Evolutionary conservation across 2,329 filamentous ascomycete genomes (phyloP), one percentile per base, ranked within the genome.

Genomic region (Fusarium praegraminearum): DNA sequence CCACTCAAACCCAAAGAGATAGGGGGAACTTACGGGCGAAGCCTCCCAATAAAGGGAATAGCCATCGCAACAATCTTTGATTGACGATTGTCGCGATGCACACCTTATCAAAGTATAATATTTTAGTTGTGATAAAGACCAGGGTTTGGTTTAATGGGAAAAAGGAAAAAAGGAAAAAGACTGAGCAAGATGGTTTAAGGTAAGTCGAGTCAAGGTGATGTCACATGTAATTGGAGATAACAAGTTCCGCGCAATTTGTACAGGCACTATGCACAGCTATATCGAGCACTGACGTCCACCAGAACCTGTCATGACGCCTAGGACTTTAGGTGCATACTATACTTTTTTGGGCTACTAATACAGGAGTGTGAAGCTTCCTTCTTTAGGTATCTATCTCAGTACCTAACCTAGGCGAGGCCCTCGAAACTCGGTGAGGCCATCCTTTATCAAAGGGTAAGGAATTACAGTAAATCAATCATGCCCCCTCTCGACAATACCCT

Each of bases 1-100:
- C 49, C 35, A 52, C 49, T 41, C 51, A 50, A 52, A 44, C 44
- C 46, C n/a, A 30, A 33, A 22, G 43, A 51, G 47, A 55, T 28
- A 45, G 61, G 62, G 30, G 22, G 36, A 65, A 81, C 84, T 78
- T 73, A 87, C 85, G 83, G 80, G 73, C 85, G 83, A 57, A 86
- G 80, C 69, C 84, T 83, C 55, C 85, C 85, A 33, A 87, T 77
- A 66, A 87, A 86, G 11, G 84, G 85, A 51, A 87, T 80, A 51
- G 85, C 79, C 85, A 87, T 87, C 53, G 60, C 78, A 73, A 67
- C 54, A 59, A 58, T 59, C 56, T 61, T 55, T 46, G 12, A 22
- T 10, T 36, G 15, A n/a, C 18, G 43, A 63, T 43, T 54, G 49
- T 33, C 54, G 50, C 54, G 57, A 62, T 59, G 45, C 33, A 53